These are phyloP conservation scores for Ceratocystis papillata DNA, from an alignment of 2,329 filamentous ascomycete genomes.

Conservation along the genomic window DNA sequence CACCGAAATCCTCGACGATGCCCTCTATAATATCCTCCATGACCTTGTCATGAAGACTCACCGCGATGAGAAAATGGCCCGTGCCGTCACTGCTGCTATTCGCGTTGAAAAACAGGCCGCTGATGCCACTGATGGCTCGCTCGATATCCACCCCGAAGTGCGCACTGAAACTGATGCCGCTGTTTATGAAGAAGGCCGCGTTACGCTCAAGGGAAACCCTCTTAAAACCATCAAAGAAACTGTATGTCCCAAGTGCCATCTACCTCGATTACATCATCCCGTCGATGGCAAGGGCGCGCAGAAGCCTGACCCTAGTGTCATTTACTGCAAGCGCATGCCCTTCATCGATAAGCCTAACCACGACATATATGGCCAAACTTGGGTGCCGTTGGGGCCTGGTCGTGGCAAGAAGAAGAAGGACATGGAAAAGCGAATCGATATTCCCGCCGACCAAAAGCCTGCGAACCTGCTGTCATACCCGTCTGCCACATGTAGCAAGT, in stretches of 20 bases:
- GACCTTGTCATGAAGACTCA: constrained; percentile 65
- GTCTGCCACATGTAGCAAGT: constrained; percentile 56
- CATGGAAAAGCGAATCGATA: constrained; percentile 49
- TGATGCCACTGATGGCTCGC: constrained; percentile 44
- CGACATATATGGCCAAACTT: constrained; percentile 75
- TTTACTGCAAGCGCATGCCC: constrained; percentile 70
- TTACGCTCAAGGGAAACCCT: constrained; percentile 60
- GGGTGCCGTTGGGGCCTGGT: constrained; percentile 58
- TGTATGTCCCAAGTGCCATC: constrained; percentile 61
- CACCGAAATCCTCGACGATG: constrained; percentile 59
- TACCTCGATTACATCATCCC: constrained; percentile 62
- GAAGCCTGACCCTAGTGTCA: constrained; percentile 53
- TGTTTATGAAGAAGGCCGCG: constrained; percentile 57
- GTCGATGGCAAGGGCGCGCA: constrained; percentile 57
- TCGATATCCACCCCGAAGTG: constrained; percentile 46
- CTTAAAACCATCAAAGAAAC: constrained; percentile 61
- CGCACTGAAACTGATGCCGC: constrained; percentile 57
- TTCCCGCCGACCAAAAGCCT: constrained; percentile 44
- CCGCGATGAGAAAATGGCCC: constrained; percentile 66
- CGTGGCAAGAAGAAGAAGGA: constrained; percentile 73
- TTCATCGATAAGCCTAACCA: constrained; percentile 66
- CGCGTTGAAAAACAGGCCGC: constrained; percentile 51
- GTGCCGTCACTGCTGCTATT: constrained; percentile 54
- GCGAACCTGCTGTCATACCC: constrained; percentile 54
- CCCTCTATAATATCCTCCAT: constrained; percentile 65